Evolutionary conservation across 2,329 filamentous ascomycete genomes (phyloP).

Genomic region (Exophiala dermatitidis): DNA sequence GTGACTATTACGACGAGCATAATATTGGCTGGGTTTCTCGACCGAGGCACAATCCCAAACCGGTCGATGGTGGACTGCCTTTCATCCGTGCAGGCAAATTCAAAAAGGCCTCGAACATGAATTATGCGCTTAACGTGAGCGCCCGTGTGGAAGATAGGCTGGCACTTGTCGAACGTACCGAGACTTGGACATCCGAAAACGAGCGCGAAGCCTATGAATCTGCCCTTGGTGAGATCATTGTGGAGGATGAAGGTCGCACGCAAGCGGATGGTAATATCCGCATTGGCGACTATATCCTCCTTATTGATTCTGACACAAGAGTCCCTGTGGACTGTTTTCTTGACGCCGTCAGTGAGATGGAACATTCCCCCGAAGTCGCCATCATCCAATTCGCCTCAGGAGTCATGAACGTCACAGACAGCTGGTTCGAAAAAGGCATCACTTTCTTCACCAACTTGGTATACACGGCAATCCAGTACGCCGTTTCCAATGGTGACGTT

Average conservation of each 20-base stretch:
- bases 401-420: constrained; percentile 67
- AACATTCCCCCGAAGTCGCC: constrained; percentile 59
- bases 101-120: constrained; percentile 72
- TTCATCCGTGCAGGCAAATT: constrained; percentile 53
- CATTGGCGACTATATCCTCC: constrained; percentile 68
- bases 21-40: constrained; percentile 46
- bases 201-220: constrained; percentile 44
- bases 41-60: constrained; percentile 46
- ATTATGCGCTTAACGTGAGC: constrained; percentile 58
- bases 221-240: constrained; percentile 46
- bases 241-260: constrained; percentile 47
- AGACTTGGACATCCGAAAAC: constrained; percentile 31
- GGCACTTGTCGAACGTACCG: constrained; percentile 5
- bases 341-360: constrained; percentile 65
- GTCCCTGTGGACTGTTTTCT: constrained; percentile 61
- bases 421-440: constrained; percentile 68
- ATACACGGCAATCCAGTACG: constrained; percentile 65
- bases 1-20: constrained; percentile 45
- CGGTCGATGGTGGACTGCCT: constrained; percentile 12
- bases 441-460: constrained; percentile 75
- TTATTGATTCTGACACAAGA: constrained; percentile 64
- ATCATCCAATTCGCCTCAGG: constrained; percentile 67
- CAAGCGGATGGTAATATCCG: constrained; percentile 78
- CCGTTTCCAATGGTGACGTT: constrained; percentile 63
- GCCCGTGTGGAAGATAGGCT: constrained; percentile 57